Conservation (phyloP, 495 filamentous ascomycete species). For the Corynascus novoguineensis region DNA sequence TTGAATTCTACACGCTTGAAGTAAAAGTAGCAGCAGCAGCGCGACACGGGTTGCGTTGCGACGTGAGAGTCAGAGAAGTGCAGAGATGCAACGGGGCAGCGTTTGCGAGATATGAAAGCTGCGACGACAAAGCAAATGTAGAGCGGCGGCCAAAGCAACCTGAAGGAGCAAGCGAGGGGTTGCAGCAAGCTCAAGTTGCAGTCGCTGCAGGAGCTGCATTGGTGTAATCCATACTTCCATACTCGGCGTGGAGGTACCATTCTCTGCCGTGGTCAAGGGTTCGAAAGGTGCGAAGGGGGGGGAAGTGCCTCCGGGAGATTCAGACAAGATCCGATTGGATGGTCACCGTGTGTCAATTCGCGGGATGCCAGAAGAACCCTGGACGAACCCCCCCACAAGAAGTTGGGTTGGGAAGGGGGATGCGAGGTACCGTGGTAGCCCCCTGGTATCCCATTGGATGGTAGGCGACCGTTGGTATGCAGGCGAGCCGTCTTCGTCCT, state of each 20-base stretch:
- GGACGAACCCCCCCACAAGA: not conserved
- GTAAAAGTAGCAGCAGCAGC: too few relatives aligned
- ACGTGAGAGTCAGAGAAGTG: not conserved
- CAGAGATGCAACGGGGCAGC: not conserved
- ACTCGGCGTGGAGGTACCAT: too few relatives aligned
- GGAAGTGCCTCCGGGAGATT: too few relatives aligned
- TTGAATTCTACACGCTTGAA: too few relatives aligned
- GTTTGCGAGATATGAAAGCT: not conserved
- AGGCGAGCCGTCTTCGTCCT: not conserved
- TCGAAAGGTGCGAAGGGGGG: not conserved
- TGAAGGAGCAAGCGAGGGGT: not conserved
- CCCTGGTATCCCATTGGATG: not conserved
- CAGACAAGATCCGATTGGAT: not conserved
- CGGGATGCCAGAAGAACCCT: too few relatives aligned
- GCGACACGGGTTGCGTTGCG: too few relatives aligned
- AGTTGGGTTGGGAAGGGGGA: not conserved
- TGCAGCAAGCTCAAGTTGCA: not conserved
- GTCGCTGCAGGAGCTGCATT: not conserved
- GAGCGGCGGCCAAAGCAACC: not conserved
- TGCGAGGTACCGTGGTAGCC: not conserved
- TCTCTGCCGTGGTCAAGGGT: too few relatives aligned
- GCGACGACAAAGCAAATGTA: not conserved
- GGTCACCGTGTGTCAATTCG: not conserved
- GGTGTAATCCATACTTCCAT: too few relatives aligned
- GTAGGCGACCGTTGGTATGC: not conserved